Base-by-base conservation (phyloP, 2,329 filamentous ascomycete genomes). In the Camptophora hylomeconis region DNA sequence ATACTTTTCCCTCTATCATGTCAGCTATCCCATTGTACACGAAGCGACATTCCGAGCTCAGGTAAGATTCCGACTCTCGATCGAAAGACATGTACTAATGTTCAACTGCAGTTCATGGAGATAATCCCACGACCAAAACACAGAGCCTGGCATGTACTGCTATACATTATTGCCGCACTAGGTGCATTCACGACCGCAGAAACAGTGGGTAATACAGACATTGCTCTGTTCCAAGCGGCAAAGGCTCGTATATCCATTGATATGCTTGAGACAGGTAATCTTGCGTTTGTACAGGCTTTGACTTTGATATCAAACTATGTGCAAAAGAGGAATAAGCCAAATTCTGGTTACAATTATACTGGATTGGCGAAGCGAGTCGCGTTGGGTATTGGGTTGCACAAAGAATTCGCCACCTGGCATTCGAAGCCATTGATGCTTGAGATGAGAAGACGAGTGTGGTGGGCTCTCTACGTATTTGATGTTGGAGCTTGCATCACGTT, bases 331-430 rank as follows among this genome's bases (percentile, higher is more conserved):
- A 57, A 66, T 39, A 56, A 58, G 16, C 61, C 62, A 3, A 67
- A 67, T 35, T 60, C 60, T 0, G 60, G 61, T 1, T 65, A 61
- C 35, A 65, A 64, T 34, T 62, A 62, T 28, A 52, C 65, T 12
- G 64, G 63, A 0, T 49, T 66, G 10, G 63, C 63, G 0, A 53
- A 57, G 14, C 48, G 63, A 17, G 64, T 67, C 56, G 63, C 62
- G 7, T 54, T 65, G 31, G 58, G 61, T 0, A 41, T 67, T 3
- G 62, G 63, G 0, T 47, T 67, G 5, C 61, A 66, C 36, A 56
- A 57, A n/a, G 61, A 66, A 31, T 25, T 33, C 13, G 25, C 34
- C 3, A 28, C 26, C 8, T 39, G 36, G 36, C 20, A 29, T 11
- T 17, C 25, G 7, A 31, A 31, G 9, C 33, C 27, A 10, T 26